Percentiles rank a stretch among this genome's conserved stretches.
phyloP scores from a whole-genome alignment of 2,329 filamentous ascomycete species.

The Diaporthe aspalathi region DNA sequence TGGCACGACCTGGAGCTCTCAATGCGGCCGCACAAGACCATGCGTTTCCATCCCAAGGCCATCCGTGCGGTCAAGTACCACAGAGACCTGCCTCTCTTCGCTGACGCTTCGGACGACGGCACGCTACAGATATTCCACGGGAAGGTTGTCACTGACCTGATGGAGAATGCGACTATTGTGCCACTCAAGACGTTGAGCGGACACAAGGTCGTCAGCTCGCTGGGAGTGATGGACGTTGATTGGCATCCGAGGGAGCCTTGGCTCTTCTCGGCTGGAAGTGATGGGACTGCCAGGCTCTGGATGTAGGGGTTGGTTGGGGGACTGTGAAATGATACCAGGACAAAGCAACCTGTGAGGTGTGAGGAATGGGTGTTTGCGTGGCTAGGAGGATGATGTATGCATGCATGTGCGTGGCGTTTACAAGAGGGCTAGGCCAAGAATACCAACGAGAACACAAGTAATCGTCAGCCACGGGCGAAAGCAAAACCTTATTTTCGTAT shows the following conservation, averaged over 20 bases:
- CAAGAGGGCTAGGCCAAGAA: constrained; percentile 36
- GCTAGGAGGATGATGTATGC: constrained; percentile 17
- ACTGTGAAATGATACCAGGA: background rate
- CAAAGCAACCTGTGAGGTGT: background rate
- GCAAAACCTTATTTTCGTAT: background rate
- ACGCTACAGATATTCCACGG: constrained; percentile 96
- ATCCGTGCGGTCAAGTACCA: constrained; percentile 93
- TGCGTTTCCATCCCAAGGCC: constrained; percentile 93
- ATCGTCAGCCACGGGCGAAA: constrained; percentile 20
- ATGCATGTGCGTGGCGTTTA: constrained; percentile 38
- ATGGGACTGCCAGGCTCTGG: constrained; percentile 94
- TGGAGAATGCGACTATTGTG: constrained; percentile 97
- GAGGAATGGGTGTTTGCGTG: background rate
- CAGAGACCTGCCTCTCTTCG: constrained; percentile 84
- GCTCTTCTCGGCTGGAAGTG: constrained; percentile 93
- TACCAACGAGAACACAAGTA: constrained; percentile 36
- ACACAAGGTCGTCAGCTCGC: constrained; percentile 84
- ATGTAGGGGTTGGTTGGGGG: constrained; percentile 58
- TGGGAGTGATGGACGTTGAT: constrained; percentile 93
- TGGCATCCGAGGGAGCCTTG: constrained; percentile 97
- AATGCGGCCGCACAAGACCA: constrained; percentile 91
- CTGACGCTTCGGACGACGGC: constrained; percentile 94
- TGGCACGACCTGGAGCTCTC: constrained; percentile 98
- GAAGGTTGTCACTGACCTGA: constrained; percentile 91
- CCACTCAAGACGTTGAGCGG: constrained; percentile 94